A percentile compares a stretch with the other conserved stretches of the same genome.
Conservation (phyloP, 768 basidiomycete genomes). For the Cystobasidium onofrii region DNA sequence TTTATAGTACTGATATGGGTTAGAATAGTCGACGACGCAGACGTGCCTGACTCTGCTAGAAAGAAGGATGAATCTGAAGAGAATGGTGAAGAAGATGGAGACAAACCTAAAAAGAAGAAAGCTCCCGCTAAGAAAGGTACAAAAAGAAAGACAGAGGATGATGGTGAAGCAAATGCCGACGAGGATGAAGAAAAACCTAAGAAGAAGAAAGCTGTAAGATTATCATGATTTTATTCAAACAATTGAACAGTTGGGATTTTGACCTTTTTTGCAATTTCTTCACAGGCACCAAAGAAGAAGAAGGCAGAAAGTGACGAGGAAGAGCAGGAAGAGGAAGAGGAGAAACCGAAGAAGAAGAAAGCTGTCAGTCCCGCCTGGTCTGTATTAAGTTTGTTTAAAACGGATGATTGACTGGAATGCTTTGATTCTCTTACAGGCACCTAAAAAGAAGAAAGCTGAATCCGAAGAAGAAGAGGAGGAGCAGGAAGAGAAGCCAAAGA, state of each 20-base stretch:
- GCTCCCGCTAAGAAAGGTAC: not conserved
- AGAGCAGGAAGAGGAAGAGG: no score
- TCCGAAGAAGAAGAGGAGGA: not conserved
- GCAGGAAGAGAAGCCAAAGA: constrained; percentile 5
- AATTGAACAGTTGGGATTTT: no score
- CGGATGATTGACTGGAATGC: no score
- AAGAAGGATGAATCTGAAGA: not conserved
- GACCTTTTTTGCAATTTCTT: no score
- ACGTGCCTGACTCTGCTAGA: constrained; percentile 17
- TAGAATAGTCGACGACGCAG: constrained; percentile 13
- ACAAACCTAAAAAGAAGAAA: not conserved
- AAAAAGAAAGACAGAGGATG: not conserved
- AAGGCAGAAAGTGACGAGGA: no score
- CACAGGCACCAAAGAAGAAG: no score
- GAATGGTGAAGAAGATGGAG: not conserved
- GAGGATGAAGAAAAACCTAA: constrained; percentile 22
- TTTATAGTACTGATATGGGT: no score
- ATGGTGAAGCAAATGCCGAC: not conserved
- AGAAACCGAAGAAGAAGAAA: no score
- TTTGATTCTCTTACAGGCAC: not conserved
- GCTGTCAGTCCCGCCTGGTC: no score
- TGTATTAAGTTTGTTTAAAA: no score
- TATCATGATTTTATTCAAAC: no score
- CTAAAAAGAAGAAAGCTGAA: constrained; percentile 5
- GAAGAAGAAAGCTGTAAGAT: not conserved